A percentile compares a stretch with the other conserved stretches of the same genome.
These are phyloP conservation scores for Andrographis paniculata DNA, from an alignment of 305 asterid species.

Conservation along the genomic window DNA sequence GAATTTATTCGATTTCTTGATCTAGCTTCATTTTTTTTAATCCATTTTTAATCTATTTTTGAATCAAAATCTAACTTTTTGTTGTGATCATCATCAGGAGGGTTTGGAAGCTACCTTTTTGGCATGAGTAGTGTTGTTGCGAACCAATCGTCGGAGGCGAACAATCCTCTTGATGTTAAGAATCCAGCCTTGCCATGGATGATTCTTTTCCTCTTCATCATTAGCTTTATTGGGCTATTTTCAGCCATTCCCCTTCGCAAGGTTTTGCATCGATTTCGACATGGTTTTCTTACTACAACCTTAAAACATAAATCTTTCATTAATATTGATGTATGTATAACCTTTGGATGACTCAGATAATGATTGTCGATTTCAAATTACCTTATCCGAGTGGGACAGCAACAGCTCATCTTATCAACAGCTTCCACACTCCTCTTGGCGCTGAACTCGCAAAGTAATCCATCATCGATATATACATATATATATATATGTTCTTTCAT, in stretches of 20 bases:
- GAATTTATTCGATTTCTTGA: background rate
- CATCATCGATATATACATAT: too few relatives aligned
- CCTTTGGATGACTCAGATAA: conserved; percentile 18
- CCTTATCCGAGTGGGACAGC: conserved; percentile 50
- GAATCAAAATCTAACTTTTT: background rate
- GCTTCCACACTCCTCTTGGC: conserved; percentile 42
- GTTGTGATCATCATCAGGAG: conserved; percentile 18
- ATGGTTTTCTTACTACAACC: too few relatives aligned
- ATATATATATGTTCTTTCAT: too few relatives aligned
- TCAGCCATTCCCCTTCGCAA: conserved; percentile 35
- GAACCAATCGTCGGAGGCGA: conserved; percentile 13
- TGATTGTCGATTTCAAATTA: conserved; percentile 39
- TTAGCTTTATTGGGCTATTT: conserved; percentile 39
- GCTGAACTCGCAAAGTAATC: conserved; percentile 38
- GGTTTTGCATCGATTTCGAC: too few relatives aligned
- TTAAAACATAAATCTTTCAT: too few relatives aligned
- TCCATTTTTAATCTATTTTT: too few relatives aligned
- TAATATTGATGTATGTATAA: background rate
- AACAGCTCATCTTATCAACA: conserved; percentile 41
- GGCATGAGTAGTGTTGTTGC: conserved; percentile 28
- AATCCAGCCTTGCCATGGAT: conserved; percentile 28
- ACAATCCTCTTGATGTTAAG: background rate
- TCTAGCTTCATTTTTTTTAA: background rate
- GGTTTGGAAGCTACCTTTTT: conserved; percentile 32
- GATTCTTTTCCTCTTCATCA: conserved; percentile 33